A percentile compares a stretch with the other conserved stretches of the same genome.
These are phyloP conservation scores for Termitomyces sp. DNA, from an alignment of 768 basidiomycete species.

Conservation along the genomic window DNA sequence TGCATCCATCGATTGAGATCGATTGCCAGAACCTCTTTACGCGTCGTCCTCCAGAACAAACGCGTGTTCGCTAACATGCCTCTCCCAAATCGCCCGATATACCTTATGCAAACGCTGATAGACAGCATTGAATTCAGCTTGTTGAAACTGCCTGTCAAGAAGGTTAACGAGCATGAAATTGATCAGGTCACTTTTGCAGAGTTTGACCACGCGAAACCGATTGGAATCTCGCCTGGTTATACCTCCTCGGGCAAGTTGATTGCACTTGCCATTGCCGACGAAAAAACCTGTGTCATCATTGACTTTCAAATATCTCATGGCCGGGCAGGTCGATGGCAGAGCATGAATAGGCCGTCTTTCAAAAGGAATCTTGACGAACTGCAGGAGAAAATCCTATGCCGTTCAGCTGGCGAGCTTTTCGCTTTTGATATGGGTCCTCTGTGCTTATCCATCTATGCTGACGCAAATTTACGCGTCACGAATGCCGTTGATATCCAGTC, in stretches of 20 bases:
- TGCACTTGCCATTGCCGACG: constrained; percentile 41
- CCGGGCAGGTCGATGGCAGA: constrained; percentile 8
- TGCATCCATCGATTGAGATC: not conserved
- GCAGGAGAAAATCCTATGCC: constrained; percentile 35
- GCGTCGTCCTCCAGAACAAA: not conserved
- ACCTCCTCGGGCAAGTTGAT: constrained; percentile 32
- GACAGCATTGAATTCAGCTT: constrained; percentile 20
- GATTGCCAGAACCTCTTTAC: not conserved
- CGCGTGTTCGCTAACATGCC: constrained; percentile 5
- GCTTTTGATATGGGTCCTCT: constrained; percentile 52
- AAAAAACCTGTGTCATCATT: constrained; percentile 27
- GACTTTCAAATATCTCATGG: constrained; percentile 21
- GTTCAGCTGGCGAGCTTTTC: constrained; percentile 34
- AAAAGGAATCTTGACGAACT: constrained; percentile 17
- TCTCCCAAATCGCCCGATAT: constrained; percentile 8
- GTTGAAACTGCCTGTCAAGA: constrained; percentile 18
- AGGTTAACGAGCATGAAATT: constrained; percentile 21
- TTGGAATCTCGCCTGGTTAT: constrained; percentile 51
- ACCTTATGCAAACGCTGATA: constrained; percentile 24
- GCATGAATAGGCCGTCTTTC: constrained; percentile 10
- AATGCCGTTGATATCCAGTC: constrained; percentile 58
- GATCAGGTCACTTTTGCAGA: constrained; percentile 17
- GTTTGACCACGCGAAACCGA: constrained; percentile 29
- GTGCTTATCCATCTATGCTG: constrained; percentile 39
- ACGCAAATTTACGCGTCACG: constrained; percentile 34